A percentile compares a stretch with the other conserved stretches of the same genome.
These are phyloP conservation scores for Neurospora intermedia DNA, from an alignment of 495 filamentous ascomycete species.

Conservation along the genomic window DNA sequence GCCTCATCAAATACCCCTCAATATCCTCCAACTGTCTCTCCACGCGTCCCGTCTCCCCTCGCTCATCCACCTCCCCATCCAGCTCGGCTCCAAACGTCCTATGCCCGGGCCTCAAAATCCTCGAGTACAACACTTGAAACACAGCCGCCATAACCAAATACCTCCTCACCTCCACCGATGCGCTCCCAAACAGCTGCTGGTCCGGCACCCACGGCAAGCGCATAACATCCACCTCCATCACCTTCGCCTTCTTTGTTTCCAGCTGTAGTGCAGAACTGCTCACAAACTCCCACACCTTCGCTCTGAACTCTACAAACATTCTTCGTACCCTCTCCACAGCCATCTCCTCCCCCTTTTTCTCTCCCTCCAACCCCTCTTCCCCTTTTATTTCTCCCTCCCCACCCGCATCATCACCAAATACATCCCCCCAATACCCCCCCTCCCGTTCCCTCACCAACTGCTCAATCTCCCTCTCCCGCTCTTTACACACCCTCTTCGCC, in stretches of 20 bases:
- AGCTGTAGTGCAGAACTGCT: neutral
- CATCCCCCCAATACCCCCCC: neutral
- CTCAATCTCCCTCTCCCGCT: neutral
- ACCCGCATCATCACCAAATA: neutral
- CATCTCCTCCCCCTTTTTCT: neutral
- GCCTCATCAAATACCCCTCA: neutral
- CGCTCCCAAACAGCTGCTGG: neutral
- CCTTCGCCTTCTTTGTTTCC: neutral
- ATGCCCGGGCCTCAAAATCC: constrained; percentile 8
- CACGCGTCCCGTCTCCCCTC: neutral
- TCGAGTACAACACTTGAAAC: constrained; percentile 7
- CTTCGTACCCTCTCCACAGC: neutral
- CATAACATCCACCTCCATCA: neutral
- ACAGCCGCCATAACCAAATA: constrained; percentile 6
- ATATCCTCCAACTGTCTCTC: neutral
- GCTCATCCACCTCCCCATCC: neutral
- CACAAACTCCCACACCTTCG: neutral
- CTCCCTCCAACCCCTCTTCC: neutral
- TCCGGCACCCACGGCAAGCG: neutral
- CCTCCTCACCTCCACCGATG: neutral
- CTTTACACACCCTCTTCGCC: neutral
- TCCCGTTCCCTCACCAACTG: neutral
- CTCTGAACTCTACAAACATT: neutral
- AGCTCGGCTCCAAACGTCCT: constrained; percentile 3
- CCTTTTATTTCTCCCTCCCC: neutral